Evolutionary conservation across 75 land plant species (phyloP).

Genomic region (Larix kaempferi): DNA sequence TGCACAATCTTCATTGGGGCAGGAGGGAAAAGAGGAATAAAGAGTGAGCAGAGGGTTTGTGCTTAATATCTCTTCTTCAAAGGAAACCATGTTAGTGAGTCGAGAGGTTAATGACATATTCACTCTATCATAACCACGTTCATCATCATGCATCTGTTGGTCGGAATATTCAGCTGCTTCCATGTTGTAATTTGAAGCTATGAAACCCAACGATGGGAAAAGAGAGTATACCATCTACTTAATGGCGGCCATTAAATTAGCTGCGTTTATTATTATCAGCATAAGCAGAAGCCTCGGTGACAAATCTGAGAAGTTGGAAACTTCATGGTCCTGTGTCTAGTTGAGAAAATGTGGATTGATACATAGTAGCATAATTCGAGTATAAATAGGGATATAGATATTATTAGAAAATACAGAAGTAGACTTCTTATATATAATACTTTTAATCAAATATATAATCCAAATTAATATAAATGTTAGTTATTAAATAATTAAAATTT

Average conservation of each 20-base stretch:
- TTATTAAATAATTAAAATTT: no score
- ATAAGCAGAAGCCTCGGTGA: slow-evolving; percentile 15
- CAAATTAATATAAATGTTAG: no score
- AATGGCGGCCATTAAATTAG: background rate
- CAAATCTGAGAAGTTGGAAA: slow-evolving; percentile 16
- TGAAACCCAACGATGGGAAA: background rate
- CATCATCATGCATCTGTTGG: background rate
- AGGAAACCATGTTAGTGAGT: slow-evolving; percentile 13
- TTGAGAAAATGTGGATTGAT: no score
- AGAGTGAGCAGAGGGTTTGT: no score
- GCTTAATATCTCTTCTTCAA: background rate
- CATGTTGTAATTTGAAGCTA: background rate
- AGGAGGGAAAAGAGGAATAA: no score
- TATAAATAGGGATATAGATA: no score
- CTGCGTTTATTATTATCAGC: slow-evolving; percentile 3
- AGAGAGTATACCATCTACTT: background rate
- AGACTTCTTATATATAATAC: no score
- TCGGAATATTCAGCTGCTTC: background rate
- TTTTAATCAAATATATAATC: no score
- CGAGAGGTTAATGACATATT: background rate
- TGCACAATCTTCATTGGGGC: slow-evolving; percentile 23
- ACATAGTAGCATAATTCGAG: no score
- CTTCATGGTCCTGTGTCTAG: slow-evolving; percentile 6
- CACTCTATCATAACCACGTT: no score
- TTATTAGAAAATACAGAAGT: no score